These are phyloP conservation scores for Neurospora sp. DNA, from an alignment of 495 filamentous ascomycete genomes.

Conservation along the genomic window DNA sequence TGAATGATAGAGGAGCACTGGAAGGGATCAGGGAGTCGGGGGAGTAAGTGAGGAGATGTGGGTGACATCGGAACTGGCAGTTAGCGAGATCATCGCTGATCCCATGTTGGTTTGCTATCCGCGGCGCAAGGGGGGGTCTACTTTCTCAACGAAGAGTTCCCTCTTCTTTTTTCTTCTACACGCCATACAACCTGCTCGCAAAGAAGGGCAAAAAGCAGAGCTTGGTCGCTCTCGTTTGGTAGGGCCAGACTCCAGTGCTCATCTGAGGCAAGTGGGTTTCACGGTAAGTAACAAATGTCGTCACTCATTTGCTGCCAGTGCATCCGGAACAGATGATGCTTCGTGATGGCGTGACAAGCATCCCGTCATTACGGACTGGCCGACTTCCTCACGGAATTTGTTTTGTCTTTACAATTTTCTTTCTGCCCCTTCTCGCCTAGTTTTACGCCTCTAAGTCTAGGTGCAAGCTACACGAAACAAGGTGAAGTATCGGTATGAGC, in stretches of 20 bases:
- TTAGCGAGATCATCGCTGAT: not conserved
- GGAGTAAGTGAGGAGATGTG: not conserved
- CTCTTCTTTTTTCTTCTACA: not conserved
- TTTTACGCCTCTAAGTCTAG: not conserved
- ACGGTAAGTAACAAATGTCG: not conserved
- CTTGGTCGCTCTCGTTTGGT: not conserved
- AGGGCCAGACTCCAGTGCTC: not conserved
- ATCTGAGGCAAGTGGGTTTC: not conserved
- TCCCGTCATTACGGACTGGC: not conserved
- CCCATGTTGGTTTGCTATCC: not conserved
- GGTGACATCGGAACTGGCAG: not conserved
- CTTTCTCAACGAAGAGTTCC: not conserved
- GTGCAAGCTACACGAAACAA: not conserved
- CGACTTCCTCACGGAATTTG: not conserved
- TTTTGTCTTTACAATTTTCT: not conserved
- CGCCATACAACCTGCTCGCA: not conserved
- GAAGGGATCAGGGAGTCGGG: not conserved
- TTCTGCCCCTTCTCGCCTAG: not conserved
- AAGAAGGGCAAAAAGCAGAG: not conserved
- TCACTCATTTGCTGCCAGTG: not conserved
- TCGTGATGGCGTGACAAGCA: not conserved
- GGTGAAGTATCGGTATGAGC: not conserved
- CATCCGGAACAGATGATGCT: not conserved
- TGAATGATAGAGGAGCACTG: not conserved
- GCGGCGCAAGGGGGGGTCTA: not conserved